A percentile compares a stretch with the other conserved stretches of the same genome.
phyloP scores from a whole-genome alignment of 169 alveolate species.

The Eimeria zaria region DNA sequence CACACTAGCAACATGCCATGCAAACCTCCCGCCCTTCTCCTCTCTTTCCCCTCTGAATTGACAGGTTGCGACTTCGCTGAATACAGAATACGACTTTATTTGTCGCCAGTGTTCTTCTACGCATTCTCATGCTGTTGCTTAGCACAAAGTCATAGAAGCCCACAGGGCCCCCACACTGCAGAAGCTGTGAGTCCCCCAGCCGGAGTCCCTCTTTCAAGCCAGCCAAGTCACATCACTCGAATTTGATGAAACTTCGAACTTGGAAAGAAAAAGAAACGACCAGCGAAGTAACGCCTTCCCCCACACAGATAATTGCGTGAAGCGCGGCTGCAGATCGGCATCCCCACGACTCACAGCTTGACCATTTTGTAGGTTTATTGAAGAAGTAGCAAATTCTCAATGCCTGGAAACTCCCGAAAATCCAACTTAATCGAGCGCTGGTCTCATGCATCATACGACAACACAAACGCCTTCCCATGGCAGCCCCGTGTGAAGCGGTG shows the following conservation, averaged over 20 bases:
- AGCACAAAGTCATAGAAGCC: background rate
- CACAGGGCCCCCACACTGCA: background rate
- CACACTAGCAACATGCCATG: too few species aligned
- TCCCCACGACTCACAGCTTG: constrained; percentile 59
- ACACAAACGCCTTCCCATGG: background rate
- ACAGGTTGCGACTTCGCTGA: background rate
- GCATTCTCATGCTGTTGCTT: background rate
- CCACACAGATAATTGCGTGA: background rate
- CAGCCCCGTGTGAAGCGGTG: constrained; percentile 36
- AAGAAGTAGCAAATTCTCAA: constrained; percentile 2
- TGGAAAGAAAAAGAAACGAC: background rate
- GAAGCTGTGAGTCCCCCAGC: background rate
- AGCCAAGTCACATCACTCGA: background rate
- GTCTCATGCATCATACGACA: background rate
- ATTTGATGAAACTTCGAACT: background rate
- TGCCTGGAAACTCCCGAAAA: constrained; percentile 40
- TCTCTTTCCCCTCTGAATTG: background rate
- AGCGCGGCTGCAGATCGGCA: constrained; percentile 1
- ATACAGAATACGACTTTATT: background rate
- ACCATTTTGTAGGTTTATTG: constrained; percentile 8
- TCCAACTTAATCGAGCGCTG: background rate
- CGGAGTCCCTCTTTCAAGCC: background rate
- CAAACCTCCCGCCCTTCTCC: background rate
- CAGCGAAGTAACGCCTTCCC: background rate
- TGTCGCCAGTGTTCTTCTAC: background rate